phyloP scores from a whole-genome alignment of 192 early-diverging fungal species.

The Linnemannia hyalina region DNA sequence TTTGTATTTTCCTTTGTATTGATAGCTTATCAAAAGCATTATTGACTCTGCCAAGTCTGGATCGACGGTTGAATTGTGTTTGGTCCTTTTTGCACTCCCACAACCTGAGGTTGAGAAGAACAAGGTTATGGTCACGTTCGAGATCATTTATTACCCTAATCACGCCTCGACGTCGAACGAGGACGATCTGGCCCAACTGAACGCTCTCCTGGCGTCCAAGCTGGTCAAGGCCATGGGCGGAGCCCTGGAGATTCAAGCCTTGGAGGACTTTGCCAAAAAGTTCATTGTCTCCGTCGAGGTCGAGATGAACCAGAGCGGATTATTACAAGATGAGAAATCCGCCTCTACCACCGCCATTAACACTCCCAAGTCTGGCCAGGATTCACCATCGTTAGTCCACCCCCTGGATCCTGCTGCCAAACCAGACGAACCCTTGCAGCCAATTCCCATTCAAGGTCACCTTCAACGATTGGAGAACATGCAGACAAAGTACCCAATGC shows the following conservation, averaged over 20 bases:
- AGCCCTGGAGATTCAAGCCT: constrained; percentile 32
- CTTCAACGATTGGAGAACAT: constrained; percentile 32
- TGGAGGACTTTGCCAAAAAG: constrained; percentile 22
- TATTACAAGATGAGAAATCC: constrained; percentile 26
- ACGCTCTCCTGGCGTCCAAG: constrained; percentile 51
- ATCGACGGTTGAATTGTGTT: constrained; percentile 67
- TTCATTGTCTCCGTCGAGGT: constrained; percentile 55
- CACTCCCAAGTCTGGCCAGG: constrained; percentile 7
- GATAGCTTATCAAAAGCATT: constrained; percentile 64
- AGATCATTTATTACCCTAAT: constrained; percentile 55
- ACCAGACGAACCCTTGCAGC: constrained; percentile 12
- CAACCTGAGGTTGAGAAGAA: constrained; percentile 29
- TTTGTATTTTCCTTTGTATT: constrained; percentile 7
- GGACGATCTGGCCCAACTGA: constrained; percentile 35
- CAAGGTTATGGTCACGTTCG: constrained; percentile 55
- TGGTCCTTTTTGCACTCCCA: constrained; percentile 38
- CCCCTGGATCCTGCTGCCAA: constrained; percentile 28
- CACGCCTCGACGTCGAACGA: constrained; percentile 14
- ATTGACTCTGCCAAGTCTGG: constrained; percentile 62
- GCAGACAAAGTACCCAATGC: constrained; percentile 29
- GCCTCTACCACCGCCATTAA: background rate
- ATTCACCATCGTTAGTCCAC: constrained; percentile 30
- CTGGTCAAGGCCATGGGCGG: constrained; percentile 57
- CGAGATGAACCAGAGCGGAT: constrained; percentile 7
- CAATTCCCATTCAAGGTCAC: constrained; percentile 1